Percentiles rank a stretch among this genome's conserved stretches.
phyloP scores from a whole-genome alignment of 495 filamentous ascomycete genomes.

The Penicillium turbatum region DNA sequence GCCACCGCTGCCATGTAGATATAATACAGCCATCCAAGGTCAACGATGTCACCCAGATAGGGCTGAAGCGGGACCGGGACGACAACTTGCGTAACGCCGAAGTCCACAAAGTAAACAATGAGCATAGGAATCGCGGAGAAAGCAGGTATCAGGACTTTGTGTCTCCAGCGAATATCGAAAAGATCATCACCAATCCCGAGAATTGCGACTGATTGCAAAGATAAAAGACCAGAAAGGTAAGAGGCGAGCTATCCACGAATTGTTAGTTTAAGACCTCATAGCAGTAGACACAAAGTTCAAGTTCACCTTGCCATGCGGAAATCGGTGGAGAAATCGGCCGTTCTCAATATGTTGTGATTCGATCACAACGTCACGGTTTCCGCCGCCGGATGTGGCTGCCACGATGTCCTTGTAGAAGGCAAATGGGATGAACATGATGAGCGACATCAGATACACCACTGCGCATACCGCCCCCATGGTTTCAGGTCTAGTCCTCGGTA shows the following conservation, averaged over 20 bases:
- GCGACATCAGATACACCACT: constrained; percentile 78
- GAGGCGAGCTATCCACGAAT: constrained; percentile 66
- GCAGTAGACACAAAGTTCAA: not conserved
- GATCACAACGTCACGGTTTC: constrained; percentile 80
- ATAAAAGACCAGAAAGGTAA: constrained; percentile 90
- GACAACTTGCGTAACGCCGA: constrained; percentile 92
- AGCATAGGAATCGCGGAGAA: constrained; percentile 92
- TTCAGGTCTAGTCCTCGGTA: constrained; percentile 60
- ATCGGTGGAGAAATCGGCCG: constrained; percentile 79
- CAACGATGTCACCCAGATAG: constrained; percentile 75
- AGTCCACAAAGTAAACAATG: constrained; percentile 96
- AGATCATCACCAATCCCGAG: constrained; percentile 94
- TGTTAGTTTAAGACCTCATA: not conserved
- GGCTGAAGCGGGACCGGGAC: constrained; percentile 77
- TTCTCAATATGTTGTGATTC: constrained; percentile 61
- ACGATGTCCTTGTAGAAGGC: constrained; percentile 98
- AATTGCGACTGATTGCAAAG: constrained; percentile 80
- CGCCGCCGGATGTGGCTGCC: constrained; percentile 88
- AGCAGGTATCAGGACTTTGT: constrained; percentile 96
- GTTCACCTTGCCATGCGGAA: constrained; percentile 86
- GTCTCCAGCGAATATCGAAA: constrained; percentile 97
- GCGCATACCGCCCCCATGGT: constrained; percentile 97
- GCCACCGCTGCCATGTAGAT: constrained; percentile 90
- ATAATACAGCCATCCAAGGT: constrained; percentile 91
- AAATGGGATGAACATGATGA: constrained; percentile 93